Evolutionary conservation across 225 moss, liverwort and hornwort genomes (phyloP), one percentile per base, ranked within the genome.

Genomic region (Sphagnum contortum): DNA sequence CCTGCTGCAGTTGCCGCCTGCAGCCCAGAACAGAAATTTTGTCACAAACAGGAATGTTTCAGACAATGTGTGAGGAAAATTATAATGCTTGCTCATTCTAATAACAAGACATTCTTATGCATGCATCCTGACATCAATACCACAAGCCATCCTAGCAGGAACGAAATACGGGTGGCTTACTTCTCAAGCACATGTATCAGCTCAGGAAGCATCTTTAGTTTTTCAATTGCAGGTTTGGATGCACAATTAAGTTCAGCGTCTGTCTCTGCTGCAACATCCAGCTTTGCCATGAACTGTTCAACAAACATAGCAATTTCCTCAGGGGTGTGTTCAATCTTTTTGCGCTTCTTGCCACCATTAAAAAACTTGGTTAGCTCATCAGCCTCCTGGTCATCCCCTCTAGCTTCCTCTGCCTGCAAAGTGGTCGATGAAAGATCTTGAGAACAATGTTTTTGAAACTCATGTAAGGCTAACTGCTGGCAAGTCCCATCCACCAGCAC

Each of bases 251-350:
- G 74, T 58, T 88, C 90, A 2, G 95, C 92, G 53, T 95, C 95
- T 2, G 84, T 77, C 78, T 95, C 95, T 0, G 95, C 96, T 48
- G 96, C 92, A n/a, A 96, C 92, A 71, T 96, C 96, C 73, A 96
- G 72, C 69, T 90, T 90, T 61, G 96, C 96, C 92, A 98, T 98
- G 59, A 98, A 98, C 73, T 92, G 92, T 79, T 98, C 96, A 48
- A 92, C 90, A 60, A 87, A 89, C 92, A 98, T 98, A 46, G 92
- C 96, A 44, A 92, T 92, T 70, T 98, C 96, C 78, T 98, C 96
- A 6, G 90, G 78, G 49, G 90, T 84, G 47, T 87, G 78, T 77
- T 89, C 90, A 68, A 66, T 64, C 69, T 79, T 77, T 66, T 78
- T 83, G 57, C 81, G 89, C 68, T 72, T 85, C 74, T 86, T 96